Evolutionary conservation across 192 early-diverging fungal species (phyloP).

Genomic region (Entomortierella beljakovae): DNA sequence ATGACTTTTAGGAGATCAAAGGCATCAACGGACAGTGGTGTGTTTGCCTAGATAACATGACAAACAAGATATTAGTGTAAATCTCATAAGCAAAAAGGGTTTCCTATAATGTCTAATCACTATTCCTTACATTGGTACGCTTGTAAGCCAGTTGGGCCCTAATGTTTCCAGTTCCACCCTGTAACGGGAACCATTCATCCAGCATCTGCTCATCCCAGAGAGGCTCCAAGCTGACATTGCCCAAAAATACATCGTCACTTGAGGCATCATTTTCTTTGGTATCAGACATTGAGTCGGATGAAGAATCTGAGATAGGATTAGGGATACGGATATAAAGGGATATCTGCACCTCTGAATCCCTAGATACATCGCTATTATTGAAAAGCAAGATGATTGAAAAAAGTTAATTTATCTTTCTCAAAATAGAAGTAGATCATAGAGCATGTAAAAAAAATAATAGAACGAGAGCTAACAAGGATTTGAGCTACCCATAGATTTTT

Average conservation of each 20-base stretch:
- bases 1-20: slow-evolving; percentile 97
- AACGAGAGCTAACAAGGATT: too few relatives aligned
- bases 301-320: slow-evolving; percentile 38
- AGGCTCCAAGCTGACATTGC: slow-evolving; percentile 64
- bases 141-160: slow-evolving; percentile 81
- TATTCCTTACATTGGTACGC: slow-evolving; percentile 64
- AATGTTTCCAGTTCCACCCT: slow-evolving; percentile 76
- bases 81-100: too few relatives aligned
- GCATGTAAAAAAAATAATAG: too few relatives aligned
- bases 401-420: neutral
- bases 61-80: neutral
- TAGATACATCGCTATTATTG: slow-evolving; percentile 66
- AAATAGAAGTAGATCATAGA: neutral
- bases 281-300: slow-evolving; percentile 49
- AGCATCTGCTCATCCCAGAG: slow-evolving; percentile 64
- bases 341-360: slow-evolving; percentile 68
- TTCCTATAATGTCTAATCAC: neutral
- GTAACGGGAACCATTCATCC: slow-evolving; percentile 72
- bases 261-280: slow-evolving; percentile 36
- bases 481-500: too few relatives aligned
- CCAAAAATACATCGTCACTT: slow-evolving; percentile 63
- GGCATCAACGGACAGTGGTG: slow-evolving; percentile 85
- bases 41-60: slow-evolving; percentile 60
- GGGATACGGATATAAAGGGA: slow-evolving; percentile 69
- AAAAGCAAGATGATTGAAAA: neutral